Evolutionary conservation across 2,329 filamentous ascomycete genomes (phyloP).

Genomic region (Macrophomina phaseolina): DNA sequence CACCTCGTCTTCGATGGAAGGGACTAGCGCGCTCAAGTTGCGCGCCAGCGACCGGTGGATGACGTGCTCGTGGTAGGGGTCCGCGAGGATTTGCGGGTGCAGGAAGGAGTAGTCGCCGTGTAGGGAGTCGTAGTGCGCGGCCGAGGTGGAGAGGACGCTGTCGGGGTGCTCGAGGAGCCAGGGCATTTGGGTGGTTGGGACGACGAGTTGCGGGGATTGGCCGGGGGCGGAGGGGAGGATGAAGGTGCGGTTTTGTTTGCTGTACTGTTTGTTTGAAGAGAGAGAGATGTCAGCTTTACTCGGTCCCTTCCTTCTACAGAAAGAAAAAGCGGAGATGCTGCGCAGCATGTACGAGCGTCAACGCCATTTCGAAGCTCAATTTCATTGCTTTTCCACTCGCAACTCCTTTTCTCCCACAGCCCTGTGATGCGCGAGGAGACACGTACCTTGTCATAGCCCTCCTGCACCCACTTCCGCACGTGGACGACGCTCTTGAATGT

Average conservation of each 20-base stretch:
- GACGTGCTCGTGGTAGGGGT: slow-evolving; percentile 50
- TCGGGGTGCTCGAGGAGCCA: slow-evolving; percentile 54
- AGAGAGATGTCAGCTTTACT: neutral
- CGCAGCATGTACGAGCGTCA: no score
- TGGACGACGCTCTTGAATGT: neutral
- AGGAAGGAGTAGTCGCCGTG: slow-evolving; percentile 48
- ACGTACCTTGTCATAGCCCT: slow-evolving; percentile 17
- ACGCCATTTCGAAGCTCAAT: neutral
- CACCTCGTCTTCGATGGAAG: slow-evolving; percentile 48
- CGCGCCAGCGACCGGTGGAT: slow-evolving; percentile 49
- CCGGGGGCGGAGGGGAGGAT: slow-evolving; percentile 37
- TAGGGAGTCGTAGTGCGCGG: slow-evolving; percentile 47
- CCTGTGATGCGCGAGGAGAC: neutral
- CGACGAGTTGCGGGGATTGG: slow-evolving; percentile 38
- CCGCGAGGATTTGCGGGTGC: slow-evolving; percentile 40
- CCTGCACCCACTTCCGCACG: neutral
- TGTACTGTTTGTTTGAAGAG: slow-evolving; percentile 31
- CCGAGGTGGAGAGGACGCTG: slow-evolving; percentile 42
- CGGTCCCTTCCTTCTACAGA: neutral
- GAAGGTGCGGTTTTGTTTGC: slow-evolving; percentile 36
- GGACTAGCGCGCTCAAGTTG: slow-evolving; percentile 45
- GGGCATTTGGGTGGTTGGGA: slow-evolving; percentile 42
- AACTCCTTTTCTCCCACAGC: no score
- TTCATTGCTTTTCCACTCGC: neutral
- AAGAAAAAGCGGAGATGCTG: neutral